Conservation (phyloP, 371 early-diverging fungal species). For the Lichtheimia ramosa region DNA sequence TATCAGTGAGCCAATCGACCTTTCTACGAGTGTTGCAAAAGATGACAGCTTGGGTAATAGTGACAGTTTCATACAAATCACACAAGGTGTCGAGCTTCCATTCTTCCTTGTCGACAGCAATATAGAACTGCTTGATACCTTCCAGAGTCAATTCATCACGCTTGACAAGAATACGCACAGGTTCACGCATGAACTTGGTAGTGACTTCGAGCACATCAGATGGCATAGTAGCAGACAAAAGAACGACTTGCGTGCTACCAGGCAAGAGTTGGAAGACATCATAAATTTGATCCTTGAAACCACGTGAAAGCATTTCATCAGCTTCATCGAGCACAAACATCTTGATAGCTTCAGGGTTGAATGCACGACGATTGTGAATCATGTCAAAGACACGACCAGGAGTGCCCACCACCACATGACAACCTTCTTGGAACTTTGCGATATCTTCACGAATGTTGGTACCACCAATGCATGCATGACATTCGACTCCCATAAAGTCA, state of each 20-base stretch:
- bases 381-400: conserved; percentile 95
- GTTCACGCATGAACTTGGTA: conserved; percentile 89
- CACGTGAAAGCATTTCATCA: conserved; percentile 93
- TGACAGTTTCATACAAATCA: conserved; percentile 90
- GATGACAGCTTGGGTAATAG: conserved; percentile 93
- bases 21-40: conserved; percentile 95
- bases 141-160: conserved; percentile 94
- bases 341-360: conserved; percentile 77
- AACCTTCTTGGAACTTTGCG: conserved; percentile 60
- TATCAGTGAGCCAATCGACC: conserved; percentile 88
- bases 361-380: conserved; percentile 75
- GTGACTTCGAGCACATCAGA: conserved; percentile 89
- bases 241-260: conserved; percentile 81
- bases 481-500: conserved; percentile 78
- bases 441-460: conserved; percentile 82
- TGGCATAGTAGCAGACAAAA: conserved; percentile 93
- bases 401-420: conserved; percentile 89
- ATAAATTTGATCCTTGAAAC: conserved; percentile 94
- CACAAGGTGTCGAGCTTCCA: conserved; percentile 89
- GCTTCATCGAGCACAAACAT: conserved; percentile 97
- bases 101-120: conserved; percentile 87
- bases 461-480: conserved; percentile 90
- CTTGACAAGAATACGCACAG: conserved; percentile 93
- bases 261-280: conserved; percentile 87
- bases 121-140: conserved; percentile 92